phyloP scores from a whole-genome alignment of 371 early-diverging fungal species.

The Mucor indicus region DNA sequence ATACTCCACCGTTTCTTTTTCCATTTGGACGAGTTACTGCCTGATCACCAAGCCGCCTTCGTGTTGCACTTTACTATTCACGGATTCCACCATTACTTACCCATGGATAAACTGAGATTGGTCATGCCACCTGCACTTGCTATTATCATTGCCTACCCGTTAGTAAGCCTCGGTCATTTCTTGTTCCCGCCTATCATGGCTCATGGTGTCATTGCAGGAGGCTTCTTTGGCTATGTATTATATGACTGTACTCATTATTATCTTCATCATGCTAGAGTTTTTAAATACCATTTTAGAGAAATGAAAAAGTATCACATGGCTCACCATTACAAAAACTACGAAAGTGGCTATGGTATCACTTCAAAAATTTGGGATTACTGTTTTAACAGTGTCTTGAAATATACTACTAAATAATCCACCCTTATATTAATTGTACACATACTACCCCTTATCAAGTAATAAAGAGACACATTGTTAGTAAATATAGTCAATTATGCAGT shows the following conservation, averaged over 20 bases:
- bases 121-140: conserved; percentile 95
- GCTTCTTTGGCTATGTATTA: conserved; percentile 78
- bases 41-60: conserved; percentile 75
- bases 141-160: conserved; percentile 58
- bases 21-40: conserved; percentile 84
- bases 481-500: too few species aligned
- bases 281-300: conserved; percentile 67
- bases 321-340: conserved; percentile 91
- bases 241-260: conserved; percentile 94
- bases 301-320: conserved; percentile 94
- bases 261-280: conserved; percentile 87
- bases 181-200: conserved; percentile 54
- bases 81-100: conserved; percentile 93
- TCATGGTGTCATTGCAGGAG: conserved; percentile 73
- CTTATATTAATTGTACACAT: too few species aligned
- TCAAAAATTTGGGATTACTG: conserved; percentile 90
- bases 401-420: too few species aligned
- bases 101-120: conserved; percentile 92
- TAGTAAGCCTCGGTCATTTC: conserved; percentile 52
- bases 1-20: conserved; percentile 87
- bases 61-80: conserved; percentile 82
- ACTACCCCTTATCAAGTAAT: too few species aligned
- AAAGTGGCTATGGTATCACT: conserved; percentile 91
- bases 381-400: conserved; percentile 63
- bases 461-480: too few species aligned